Percentiles rank a stretch among this genome's conserved stretches.
phyloP scores from a whole-genome alignment of 768 basidiomycete species.

The Daedaleopsis sinensis region DNA sequence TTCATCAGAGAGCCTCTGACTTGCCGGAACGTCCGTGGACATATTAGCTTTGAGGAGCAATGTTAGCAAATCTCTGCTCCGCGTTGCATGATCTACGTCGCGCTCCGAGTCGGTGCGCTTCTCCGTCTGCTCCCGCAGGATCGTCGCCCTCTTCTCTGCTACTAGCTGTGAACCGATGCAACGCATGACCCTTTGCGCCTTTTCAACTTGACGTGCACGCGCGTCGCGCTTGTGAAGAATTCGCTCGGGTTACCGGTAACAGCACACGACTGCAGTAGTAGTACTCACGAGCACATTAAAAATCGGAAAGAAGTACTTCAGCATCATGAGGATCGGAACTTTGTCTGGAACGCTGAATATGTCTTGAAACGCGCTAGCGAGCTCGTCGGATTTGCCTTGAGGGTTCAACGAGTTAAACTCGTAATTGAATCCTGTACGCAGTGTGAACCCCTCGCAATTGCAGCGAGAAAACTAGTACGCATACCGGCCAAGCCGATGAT shows the following conservation, averaged over 20 bases:
- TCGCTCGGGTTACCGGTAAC: too few species aligned
- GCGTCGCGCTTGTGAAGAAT: neutral
- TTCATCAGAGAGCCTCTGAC: conserved; percentile 59
- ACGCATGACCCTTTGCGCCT: conserved; percentile 26
- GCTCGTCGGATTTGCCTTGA: conserved; percentile 26
- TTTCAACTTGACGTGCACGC: conserved; percentile 10
- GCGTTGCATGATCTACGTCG: conserved; percentile 29
- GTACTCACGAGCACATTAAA: conserved; percentile 24
- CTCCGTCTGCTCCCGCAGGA: conserved; percentile 11
- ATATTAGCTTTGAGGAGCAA: conserved; percentile 67
- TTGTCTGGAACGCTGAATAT: conserved; percentile 23
- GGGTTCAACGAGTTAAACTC: neutral
- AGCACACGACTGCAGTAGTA: too few species aligned
- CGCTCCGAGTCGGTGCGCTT: conserved; percentile 29
- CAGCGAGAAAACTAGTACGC: neutral
- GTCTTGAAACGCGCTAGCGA: conserved; percentile 32
- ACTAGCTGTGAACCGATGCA: conserved; percentile 34
- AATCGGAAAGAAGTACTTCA: neutral
- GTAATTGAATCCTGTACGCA: neutral
- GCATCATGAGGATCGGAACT: conserved; percentile 13
- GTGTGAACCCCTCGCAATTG: neutral
- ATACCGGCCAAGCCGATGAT: conserved; percentile 41
- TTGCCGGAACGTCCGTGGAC: conserved; percentile 57
- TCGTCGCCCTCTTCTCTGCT: conserved; percentile 36
- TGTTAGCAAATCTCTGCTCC: conserved; percentile 58